Evolutionary conservation across 495 filamentous ascomycete species (phyloP).

Genomic region (Lophium mytilinum): DNA sequence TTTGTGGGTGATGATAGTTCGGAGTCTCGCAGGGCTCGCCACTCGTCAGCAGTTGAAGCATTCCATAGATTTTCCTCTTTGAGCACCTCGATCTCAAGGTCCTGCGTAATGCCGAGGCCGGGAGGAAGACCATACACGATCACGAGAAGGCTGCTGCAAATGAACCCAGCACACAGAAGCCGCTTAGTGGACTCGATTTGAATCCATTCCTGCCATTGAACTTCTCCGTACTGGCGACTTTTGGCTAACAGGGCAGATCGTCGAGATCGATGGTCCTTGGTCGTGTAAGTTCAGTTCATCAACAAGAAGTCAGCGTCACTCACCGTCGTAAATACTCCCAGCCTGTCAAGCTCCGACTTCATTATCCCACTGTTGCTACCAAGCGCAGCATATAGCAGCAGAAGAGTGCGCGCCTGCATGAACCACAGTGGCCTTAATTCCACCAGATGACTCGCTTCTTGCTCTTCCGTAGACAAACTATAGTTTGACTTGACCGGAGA

Average conservation of each 20-base stretch:
- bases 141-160: conserved; percentile 9
- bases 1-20: neutral
- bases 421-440: conserved; percentile 3
- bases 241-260: neutral
- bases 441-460: neutral
- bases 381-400: conserved; percentile 6
- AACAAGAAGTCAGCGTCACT: neutral
- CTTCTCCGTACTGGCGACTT: neutral
- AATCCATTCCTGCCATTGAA: conserved; percentile 14
- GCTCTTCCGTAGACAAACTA: too few species aligned
- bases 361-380: conserved; percentile 5
- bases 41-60: conserved; percentile 4
- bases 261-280: conserved; percentile 6
- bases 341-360: conserved; percentile 1
- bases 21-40: neutral
- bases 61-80: conserved; percentile 10
- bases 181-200: conserved; percentile 6
- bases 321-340: conserved; percentile 7
- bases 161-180: conserved; percentile 11
- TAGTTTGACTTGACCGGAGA: too few species aligned
- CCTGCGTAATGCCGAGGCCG: conserved; percentile 4
- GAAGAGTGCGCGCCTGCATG: conserved; percentile 7
- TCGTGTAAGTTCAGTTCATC: neutral
- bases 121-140: conserved; percentile 2
- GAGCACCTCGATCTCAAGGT: conserved; percentile 8